These are phyloP conservation scores for Nigrospora oryzae DNA, from an alignment of 2,329 filamentous ascomycete genomes.

Conservation along the genomic window DNA sequence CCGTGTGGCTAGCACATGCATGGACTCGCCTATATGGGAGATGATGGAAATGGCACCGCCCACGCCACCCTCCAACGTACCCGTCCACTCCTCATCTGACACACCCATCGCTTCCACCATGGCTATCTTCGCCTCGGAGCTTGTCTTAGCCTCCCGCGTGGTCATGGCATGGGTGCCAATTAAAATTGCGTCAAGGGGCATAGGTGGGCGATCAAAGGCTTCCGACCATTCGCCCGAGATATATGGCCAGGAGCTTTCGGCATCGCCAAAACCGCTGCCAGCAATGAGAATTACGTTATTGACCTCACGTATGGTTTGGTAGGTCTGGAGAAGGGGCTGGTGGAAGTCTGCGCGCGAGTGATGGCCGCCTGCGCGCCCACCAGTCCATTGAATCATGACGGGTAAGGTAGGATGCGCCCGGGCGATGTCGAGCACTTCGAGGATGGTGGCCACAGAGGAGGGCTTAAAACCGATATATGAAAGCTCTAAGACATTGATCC, in stretches of 20 bases:
- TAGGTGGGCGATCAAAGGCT: slow-evolving; percentile 74
- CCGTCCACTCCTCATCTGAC: slow-evolving; percentile 77
- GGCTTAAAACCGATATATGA: slow-evolving; percentile 95
- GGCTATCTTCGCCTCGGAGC: slow-evolving; percentile 76
- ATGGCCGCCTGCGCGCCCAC: slow-evolving; percentile 85
- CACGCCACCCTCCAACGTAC: slow-evolving; percentile 84
- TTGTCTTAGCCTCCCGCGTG: slow-evolving; percentile 83
- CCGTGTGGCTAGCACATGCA: slow-evolving; percentile 94
- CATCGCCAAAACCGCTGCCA: slow-evolving; percentile 83
- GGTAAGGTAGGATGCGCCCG: slow-evolving; percentile 89
- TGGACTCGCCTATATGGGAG: slow-evolving; percentile 98
- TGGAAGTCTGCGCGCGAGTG: slow-evolving; percentile 96
- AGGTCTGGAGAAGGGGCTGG: slow-evolving; percentile 83
- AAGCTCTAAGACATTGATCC: slow-evolving; percentile 83
- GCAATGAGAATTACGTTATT: slow-evolving; percentile 83
- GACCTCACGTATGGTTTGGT: slow-evolving; percentile 74
- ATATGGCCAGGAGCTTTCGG: slow-evolving; percentile 87
- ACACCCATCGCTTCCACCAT: slow-evolving; percentile 80
- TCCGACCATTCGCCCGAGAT: slow-evolving; percentile 80
- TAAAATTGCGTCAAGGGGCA: slow-evolving; percentile 89
- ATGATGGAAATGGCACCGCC: slow-evolving; percentile 93
- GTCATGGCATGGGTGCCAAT: slow-evolving; percentile 94
- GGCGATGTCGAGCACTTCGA: slow-evolving; percentile 83
- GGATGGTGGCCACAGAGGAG: slow-evolving; percentile 78
- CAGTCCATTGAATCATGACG: slow-evolving; percentile 88